Evolutionary conservation across 257 asterid genomes (phyloP).

Genomic region (Solanum acaule): DNA sequence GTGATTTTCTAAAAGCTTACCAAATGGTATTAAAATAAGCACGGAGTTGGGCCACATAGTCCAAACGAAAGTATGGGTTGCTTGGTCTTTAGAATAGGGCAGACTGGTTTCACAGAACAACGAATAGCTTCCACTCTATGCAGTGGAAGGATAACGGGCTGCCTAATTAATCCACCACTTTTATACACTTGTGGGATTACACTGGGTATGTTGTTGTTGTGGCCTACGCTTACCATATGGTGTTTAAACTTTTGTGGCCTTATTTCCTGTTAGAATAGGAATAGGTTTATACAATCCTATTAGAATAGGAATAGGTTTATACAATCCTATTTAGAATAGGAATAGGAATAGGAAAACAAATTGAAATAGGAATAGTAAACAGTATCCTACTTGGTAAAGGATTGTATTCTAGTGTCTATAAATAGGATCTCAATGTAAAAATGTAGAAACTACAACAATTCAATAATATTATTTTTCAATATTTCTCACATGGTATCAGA

Average conservation of each 20-base stretch:
- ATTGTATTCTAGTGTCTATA: too few species aligned
- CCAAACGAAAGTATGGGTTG: background rate
- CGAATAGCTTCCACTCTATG: background rate
- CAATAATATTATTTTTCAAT: too few species aligned
- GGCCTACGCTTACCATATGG: background rate
- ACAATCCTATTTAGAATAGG: too few species aligned
- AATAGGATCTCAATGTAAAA: too few species aligned
- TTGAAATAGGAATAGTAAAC: too few species aligned
- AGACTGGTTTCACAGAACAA: background rate
- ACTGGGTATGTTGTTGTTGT: background rate
- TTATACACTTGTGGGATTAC: background rate
- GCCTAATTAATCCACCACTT: background rate
- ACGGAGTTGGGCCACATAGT: background rate
- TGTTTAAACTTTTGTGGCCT: background rate
- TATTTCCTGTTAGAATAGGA: too few species aligned
- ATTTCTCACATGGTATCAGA: too few species aligned
- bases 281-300: too few species aligned
- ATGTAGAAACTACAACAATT: too few species aligned
- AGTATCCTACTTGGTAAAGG: too few species aligned
- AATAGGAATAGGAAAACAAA: too few species aligned
- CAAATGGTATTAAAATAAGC: background rate
- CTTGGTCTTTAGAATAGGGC: background rate
- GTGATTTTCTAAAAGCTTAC: background rate
- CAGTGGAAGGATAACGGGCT: background rate
- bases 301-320: too few species aligned